Evolutionary conservation across 2,329 filamentous ascomycete species (phyloP), one percentile per base, ranked within the genome.

Genomic region (Aureobasidium subglaciale): DNA sequence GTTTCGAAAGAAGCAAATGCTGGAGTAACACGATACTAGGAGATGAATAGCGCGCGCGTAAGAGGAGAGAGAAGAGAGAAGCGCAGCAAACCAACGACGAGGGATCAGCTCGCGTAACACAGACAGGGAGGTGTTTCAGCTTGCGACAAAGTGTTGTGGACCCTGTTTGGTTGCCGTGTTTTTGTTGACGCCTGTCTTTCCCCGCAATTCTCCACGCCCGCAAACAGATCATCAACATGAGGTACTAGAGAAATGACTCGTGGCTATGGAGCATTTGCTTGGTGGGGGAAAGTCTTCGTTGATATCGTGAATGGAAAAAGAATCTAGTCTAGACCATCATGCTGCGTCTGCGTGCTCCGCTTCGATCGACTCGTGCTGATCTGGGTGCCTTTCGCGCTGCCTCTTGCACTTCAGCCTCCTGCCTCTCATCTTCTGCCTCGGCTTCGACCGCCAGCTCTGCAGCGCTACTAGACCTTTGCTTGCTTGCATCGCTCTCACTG

Each of bases 331-430:
- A 57, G 25, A 68, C 48, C 64, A 68, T 65, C 67, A 68, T 68
- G 58, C 67, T 69, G 58, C 64, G 59, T 58, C 67, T 56, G 54
- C 67, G 58, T 52, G 54, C 24, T 41, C 54, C 41, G 25, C 68
- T 74, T 13, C 38, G 24, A n/a, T 54, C 50, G 15, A 54, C 50
- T 20, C 50, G 37, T 15, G 68, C 69, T 29, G 61, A 66, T 40
- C 59, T 56, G 13, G 70, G 70, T 10, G 49, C 68, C 3, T 61
- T 69, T 20, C 43, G 55, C 16, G 38, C 56, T 20, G 35, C 57
- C 15, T 58, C 46, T 18, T 67, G 65, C 57, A 53, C 59, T 15
- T 59, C 58, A 4, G 50, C 55, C n/a, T 46, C 60, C 15, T 27
- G 24, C 38, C 22, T 45, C 25, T 35, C 55, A 16, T 46, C 55